Conservation (phyloP, 495 filamentous ascomycete species). For the Daldinia grandis region DNA sequence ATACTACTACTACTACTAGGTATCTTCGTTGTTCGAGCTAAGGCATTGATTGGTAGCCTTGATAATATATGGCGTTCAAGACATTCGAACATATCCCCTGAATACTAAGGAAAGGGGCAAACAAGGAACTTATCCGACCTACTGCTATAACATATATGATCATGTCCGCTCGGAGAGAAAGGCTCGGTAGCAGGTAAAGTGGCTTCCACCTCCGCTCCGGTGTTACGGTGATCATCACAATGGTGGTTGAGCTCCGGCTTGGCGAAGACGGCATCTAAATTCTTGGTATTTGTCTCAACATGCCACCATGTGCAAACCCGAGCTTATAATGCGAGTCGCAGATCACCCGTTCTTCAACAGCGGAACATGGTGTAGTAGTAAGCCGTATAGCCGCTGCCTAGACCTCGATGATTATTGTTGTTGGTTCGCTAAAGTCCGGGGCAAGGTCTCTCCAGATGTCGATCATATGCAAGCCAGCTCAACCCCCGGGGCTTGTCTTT, state of each 20-base stretch:
- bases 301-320: no score
- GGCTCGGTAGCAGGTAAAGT: background rate
- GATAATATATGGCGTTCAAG: background rate
- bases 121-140: background rate
- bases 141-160: background rate
- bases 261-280: background rate
- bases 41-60: background rate
- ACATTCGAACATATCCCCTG: background rate
- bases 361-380: slow-evolving; percentile 19
- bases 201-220: slow-evolving; percentile 2
- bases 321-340: background rate
- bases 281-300: background rate
- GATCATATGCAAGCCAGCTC: slow-evolving; percentile 39
- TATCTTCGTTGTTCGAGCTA: background rate
- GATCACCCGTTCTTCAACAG: background rate
- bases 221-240: slow-evolving; percentile 10
- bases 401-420: background rate
- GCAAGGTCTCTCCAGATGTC: slow-evolving; percentile 21
- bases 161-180: slow-evolving; percentile 4
- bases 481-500: slow-evolving; percentile 8
- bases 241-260: background rate
- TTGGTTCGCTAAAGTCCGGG: slow-evolving; percentile 5
- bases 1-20: background rate
- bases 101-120: background rate
- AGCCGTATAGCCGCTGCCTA: slow-evolving; percentile 18